Evolutionary conservation across 2,329 filamentous ascomycete species (phyloP), one percentile per base, ranked within the genome.

Genomic region (Rhynchosporium graminicola): DNA sequence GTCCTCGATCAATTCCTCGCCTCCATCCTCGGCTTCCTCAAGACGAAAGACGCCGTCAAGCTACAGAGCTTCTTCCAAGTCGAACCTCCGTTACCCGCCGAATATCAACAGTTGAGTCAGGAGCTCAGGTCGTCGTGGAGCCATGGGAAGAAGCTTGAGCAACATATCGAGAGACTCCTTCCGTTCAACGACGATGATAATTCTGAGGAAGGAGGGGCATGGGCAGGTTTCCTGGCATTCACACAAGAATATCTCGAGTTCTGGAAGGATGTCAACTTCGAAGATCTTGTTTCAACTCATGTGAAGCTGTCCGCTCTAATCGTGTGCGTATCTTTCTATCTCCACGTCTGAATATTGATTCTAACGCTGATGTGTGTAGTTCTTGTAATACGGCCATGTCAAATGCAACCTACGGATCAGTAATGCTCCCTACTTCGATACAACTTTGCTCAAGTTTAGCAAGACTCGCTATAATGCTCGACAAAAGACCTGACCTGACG

Each of bases 401-500:
- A 6, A 89, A 97, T 71, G 86, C 89, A 1, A 87, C 87, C 12
- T 87, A 92, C 73, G 94, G 94, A 38, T 84, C 88, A 36, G 83
- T 97, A 70, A 86, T 97, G 70, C 84, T 97, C 46, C 88, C 91
- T 47, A 92, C 91, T 3, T 90, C 92, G 73, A 87, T 97, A 70
- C 89, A 89, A 36, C 84, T 96, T 59, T 94, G 90, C 38, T 87
- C 89, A 68, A 86, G 91, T 7, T 84, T 97, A 29, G 89, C 91
- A 8, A 87, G 88, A 67, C 83, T 97, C 61, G 93, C 93, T 31
- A 91, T 97, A 79, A 89, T 86, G 57, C 82, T 97, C 45, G 92
- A 94, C 74, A 89, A 88, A 66, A 85, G 87, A 59, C 92, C 92
- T 0, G 88, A 95, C 65, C 79, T 97, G 51, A 88, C 90, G 56